Base-by-base conservation (phyloP, 208 protist species). In the Eutreptiella sp. region DNA sequence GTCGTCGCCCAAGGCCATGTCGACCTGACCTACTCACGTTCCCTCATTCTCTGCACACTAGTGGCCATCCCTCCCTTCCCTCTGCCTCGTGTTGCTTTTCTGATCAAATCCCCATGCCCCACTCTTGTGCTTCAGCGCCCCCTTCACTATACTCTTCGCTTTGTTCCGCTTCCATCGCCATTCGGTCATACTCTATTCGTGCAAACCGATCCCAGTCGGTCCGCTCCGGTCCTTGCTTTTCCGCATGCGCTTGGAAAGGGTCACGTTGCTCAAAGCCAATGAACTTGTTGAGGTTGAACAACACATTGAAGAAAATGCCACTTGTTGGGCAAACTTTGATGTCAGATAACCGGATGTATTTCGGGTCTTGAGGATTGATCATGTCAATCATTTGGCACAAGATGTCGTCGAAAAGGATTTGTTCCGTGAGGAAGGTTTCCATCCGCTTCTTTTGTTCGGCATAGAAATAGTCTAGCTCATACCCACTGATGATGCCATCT, bases 311-410 rank as follows among this genome's bases (percentile, higher is more conserved):
- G 38, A 97, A 83, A 36, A 70, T 67, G 0, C 79, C 80, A 1
- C 79, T 76, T 33, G 92, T 72, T 9, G 72, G 75, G 48, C 84
- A 90, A 0, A 53, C 53, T 38, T 93, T 68, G 28, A 97, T 58
- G 77, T 97, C 92, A 0, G 55, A 32, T 16, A 96, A 65, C 4
- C 69, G 74, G 11, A 97, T 66, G 3, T 7, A 7, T 46, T 5
- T 4, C 21, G 16, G 26, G 4, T 46, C 53, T 1, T 54, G 46
- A 26, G 81, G 73, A 33, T 76, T 75, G 39, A 95, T 66, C 87
- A 96, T 89, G 73, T 95, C 91, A 39, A 89, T 84, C 35, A 95
- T 76, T 70, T 97, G 93, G 68, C 90, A 94, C 23, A 90, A 47
- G 4, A 94, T 73, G 46, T 96, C 85, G 36, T 81, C 71, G 65